phyloP scores from a whole-genome alignment of 106 monocot genomes.

The Allium sativum region DNA sequence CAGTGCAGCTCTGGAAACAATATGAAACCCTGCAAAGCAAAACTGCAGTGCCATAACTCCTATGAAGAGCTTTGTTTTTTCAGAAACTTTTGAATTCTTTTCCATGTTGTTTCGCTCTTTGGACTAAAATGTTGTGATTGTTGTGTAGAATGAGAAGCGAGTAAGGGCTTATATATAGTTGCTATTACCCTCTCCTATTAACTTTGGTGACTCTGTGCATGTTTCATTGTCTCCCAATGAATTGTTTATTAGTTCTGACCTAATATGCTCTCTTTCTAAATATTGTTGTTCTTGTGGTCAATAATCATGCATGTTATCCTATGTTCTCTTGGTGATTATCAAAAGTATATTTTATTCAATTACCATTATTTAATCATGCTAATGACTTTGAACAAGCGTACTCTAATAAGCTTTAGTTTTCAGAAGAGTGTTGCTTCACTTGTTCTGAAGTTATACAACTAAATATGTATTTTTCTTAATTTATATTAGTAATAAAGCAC shows the following conservation, averaged over 20 bases:
- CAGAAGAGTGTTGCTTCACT: no score
- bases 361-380: not conserved
- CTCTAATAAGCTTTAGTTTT: no score
- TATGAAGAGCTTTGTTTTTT: constrained; percentile 66
- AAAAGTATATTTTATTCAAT: not conserved
- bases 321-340: no score
- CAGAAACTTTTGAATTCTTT: constrained; percentile 46
- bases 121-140: not conserved
- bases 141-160: not conserved
- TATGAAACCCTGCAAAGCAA: constrained; percentile 83
- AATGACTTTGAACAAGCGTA: not conserved
- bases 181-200: not conserved
- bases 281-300: not conserved
- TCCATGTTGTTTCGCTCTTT: constrained; percentile 3
- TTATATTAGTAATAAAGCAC: no score
- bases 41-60: constrained; percentile 72
- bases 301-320: not conserved
- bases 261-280: not conserved
- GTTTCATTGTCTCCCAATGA: constrained; percentile 2
- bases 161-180: constrained; percentile 5
- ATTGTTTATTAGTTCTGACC: not conserved
- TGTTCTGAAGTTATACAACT: no score
- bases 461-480: no score
- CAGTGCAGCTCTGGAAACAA: constrained; percentile 68
- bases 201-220: not conserved